Evolutionary conservation across 495 filamentous ascomycete species (phyloP), one percentile per base, ranked within the genome.

Genomic region (Trichoderma erinaceum): DNA sequence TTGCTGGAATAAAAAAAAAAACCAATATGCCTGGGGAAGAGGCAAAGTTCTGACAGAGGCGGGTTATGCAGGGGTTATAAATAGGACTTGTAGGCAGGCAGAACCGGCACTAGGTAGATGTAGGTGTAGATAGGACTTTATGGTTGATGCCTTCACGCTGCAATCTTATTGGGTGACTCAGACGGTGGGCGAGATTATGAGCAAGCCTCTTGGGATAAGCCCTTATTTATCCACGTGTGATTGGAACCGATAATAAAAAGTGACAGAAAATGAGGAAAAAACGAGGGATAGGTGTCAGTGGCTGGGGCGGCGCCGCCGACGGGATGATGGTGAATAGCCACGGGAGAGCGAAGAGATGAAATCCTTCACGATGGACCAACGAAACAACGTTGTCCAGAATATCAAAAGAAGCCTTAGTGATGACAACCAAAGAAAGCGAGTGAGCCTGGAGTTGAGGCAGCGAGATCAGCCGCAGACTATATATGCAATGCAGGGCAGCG

Each of bases 401-500:
- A 52, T 52, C 48, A 52, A 52, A 52, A 52, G 8, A n/a, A 52
- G 21, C 18, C 48, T n/a, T 10, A 25, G 48, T 4, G n/a, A 21
- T 16, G 18, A 46, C 12, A 46, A 2, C 13, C 18, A 18, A 18
- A 29, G 13, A 4, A 46, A 18, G 12, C 10, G 18, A 46, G 43
- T 46, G 43, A 46, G 48, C 48, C 48, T 52, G 48, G 48, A 15
- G 44, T 48, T n/a, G 48, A 52, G 56, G 56, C 56, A 61, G 56
- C 56, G 56, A 61, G 56, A 61, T 61, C 27, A 61, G 56, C 56
- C 16, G 56, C 56, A 61, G 56, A 27, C 35, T 61, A 61, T 61
- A 61, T 61, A 61, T 32, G 50, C 50, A 56, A 21, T 21, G 21
- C 50, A 56, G 50, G 50, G 50, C 56, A 32, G 25, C 56, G 56